Evolutionary conservation across 1,139 yeast species (phyloP), one percentile per base, ranked within the genome.

Genomic region (Yamadazyma atmosphaerica): DNA sequence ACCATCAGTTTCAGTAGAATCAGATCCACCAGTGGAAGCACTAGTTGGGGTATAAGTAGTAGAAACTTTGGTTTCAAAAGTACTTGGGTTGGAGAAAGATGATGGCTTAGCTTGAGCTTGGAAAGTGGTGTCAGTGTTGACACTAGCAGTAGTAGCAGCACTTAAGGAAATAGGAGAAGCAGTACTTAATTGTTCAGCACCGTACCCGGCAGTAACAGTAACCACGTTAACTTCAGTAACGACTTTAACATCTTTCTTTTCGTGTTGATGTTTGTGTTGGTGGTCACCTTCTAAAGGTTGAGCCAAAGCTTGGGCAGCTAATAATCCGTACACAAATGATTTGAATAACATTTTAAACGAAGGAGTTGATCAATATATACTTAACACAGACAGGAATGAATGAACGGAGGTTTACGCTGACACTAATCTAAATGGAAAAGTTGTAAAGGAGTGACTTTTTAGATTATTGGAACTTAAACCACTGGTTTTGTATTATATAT

Each of bases 311-410:
- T 62, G 59, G 38, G 63, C 64, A 26, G 46, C 44, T 30, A 45
- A 37, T 23, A 46, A 33, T 28, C 42, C 39, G 32, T 52, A 49
- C 40, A 54, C 56, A 44, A 64, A 64, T 43, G 71, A 65, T 49
- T 68, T 71, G 59, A 77, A 74, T 60, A 77, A 68, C 84, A 79
- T 79, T 24, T 19, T 28, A 32, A 23, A 54, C 55, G 44, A 64
- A 64, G 43, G 70, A 64, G 48, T 68, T 70, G 59, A 77, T 74
- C 60, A 77, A 67, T 79, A 23, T 79, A 25, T n/a, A n/a, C n/a
- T n/a, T n/a, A n/a, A n/a, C n/a, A n/a, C n/a, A n/a, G n/a, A n/a
- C n/a, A n/a, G n/a, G n/a, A 21, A 18, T 23, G 11, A 42, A 43
- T 16, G 43, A 36, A 34, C 19, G 38, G 31, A 28, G 36, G 23